Percentiles rank a stretch among this genome's conserved stretches.
Evolutionary conservation across 2,329 filamentous ascomycete species (phyloP).

Genomic region (Colletotrichum orbiculare): DNA sequence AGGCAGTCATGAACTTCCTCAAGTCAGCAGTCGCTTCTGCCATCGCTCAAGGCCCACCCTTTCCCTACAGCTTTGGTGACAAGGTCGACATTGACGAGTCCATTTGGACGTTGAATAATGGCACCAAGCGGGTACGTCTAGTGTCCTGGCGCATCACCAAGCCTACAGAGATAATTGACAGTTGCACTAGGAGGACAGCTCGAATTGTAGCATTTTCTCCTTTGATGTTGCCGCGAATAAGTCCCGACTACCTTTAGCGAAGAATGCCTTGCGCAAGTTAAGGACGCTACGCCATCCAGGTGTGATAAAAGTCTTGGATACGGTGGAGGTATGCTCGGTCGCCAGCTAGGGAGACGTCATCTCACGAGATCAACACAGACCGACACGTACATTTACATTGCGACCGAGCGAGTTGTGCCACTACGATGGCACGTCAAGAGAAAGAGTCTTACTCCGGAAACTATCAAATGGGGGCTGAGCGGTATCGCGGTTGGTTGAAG

Average conservation of each 20-base stretch:
- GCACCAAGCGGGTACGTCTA: conserved; percentile 80
- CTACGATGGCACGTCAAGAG: conserved; percentile 90
- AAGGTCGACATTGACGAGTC: conserved; percentile 91
- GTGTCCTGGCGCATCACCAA: neutral
- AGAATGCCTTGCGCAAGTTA: conserved; percentile 93
- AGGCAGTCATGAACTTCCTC: conserved; percentile 85
- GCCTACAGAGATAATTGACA: conserved; percentile 4
- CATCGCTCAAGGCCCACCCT: conserved; percentile 93
- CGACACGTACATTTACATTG: conserved; percentile 94
- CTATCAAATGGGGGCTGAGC: conserved; percentile 95
- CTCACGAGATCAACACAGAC: conserved; percentile 65
- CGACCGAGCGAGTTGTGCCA: conserved; percentile 89
- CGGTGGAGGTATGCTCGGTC: conserved; percentile 76
- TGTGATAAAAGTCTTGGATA: conserved; percentile 93
- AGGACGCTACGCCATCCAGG: conserved; percentile 94
- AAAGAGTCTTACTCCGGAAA: conserved; percentile 89
- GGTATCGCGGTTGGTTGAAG: conserved; percentile 75
- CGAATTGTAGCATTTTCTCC: conserved; percentile 94
- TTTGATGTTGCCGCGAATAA: conserved; percentile 89
- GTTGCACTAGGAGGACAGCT: conserved; percentile 83
- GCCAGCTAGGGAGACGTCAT: conserved; percentile 36
- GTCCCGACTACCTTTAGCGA: conserved; percentile 84
- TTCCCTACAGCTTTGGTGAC: conserved; percentile 93
- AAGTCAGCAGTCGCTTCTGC: conserved; percentile 97
- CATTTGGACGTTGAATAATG: conserved; percentile 97